These are phyloP conservation scores for Cryptococcus jaspeensis DNA, from an alignment of 1,284 basidiomycete genomes.

Conservation along the genomic window DNA sequence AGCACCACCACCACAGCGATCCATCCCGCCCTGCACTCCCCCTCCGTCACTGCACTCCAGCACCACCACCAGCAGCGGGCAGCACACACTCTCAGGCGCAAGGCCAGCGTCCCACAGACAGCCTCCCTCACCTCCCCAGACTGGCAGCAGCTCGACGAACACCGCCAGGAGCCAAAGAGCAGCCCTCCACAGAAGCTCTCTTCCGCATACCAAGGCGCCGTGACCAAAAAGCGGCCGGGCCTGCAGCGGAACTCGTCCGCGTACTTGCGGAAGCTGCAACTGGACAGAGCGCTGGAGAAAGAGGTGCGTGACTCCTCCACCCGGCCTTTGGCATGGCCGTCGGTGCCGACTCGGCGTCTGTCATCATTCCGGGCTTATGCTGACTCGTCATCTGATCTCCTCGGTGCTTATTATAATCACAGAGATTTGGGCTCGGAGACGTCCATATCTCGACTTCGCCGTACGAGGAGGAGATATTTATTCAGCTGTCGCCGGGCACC, in stretches of 20 bases:
- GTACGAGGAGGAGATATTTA: slow-evolving; percentile 12
- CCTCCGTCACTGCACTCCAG: no score
- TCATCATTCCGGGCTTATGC: background rate
- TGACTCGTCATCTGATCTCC: background rate
- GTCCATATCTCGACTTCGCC: slow-evolving; percentile 17
- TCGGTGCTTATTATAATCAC: background rate
- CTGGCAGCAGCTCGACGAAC: background rate
- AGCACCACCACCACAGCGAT: no score
- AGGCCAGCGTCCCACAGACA: background rate
- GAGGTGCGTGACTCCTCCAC: slow-evolving; percentile 8
- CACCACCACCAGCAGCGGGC: no score
- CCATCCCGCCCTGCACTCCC: no score
- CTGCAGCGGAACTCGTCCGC: background rate
- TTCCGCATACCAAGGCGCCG: no score
- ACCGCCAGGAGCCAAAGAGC: background rate
- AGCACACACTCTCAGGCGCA: no score
- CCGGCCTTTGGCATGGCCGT: no score
- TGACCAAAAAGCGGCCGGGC: background rate
- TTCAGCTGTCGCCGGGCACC: slow-evolving; percentile 3
- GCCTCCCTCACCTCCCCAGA: background rate
- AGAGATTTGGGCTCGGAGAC: slow-evolving; percentile 23
- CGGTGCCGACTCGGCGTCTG: no score
- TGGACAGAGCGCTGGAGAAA: slow-evolving; percentile 11
- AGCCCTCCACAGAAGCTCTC: background rate
- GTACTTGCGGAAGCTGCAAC: slow-evolving; percentile 10